phyloP scores from a whole-genome alignment of 169 alveolate species.

The Cytauxzoon felis region DNA sequence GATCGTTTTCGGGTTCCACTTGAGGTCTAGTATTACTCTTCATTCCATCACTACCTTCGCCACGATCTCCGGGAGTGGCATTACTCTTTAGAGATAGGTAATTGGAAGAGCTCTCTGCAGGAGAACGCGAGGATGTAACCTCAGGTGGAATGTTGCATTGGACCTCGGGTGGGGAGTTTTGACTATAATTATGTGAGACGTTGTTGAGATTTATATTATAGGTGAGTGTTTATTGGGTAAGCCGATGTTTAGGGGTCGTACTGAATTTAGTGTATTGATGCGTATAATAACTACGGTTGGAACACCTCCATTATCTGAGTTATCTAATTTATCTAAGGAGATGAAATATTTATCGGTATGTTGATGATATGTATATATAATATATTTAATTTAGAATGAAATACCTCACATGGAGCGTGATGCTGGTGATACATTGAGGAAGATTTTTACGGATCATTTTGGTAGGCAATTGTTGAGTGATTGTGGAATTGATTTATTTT shows the following conservation, averaged over 20 bases:
- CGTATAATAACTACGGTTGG: constrained; percentile 78
- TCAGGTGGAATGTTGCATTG: too few species aligned
- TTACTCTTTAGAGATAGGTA: too few species aligned
- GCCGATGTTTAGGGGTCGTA: constrained; percentile 86
- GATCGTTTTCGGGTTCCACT: too few species aligned
- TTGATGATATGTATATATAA: not conserved
- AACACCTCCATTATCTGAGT: constrained; percentile 74
- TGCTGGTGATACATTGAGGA: constrained; percentile 47
- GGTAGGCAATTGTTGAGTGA: constrained; percentile 71
- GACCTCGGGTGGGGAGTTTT: too few species aligned
- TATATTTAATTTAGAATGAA: constrained; percentile 11
- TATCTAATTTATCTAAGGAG: constrained; percentile 40
- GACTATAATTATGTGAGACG: not conserved
- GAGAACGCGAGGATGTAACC: too few species aligned
- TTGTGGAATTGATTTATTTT: constrained; percentile 79
- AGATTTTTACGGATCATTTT: constrained; percentile 71
- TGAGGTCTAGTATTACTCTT: too few species aligned
- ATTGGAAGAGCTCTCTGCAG: too few species aligned
- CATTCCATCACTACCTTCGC: too few species aligned
- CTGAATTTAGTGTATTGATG: constrained; percentile 77
- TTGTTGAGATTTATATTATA: constrained; percentile 27
- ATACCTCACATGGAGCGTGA: constrained; percentile 68
- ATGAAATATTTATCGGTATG: constrained; percentile 50
- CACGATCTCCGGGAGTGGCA: too few species aligned
- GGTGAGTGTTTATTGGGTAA: constrained; percentile 83